These are phyloP conservation scores for Elymus sibiricus DNA, from an alignment of 176 grass and related monocot species.

Conservation along the genomic window DNA sequence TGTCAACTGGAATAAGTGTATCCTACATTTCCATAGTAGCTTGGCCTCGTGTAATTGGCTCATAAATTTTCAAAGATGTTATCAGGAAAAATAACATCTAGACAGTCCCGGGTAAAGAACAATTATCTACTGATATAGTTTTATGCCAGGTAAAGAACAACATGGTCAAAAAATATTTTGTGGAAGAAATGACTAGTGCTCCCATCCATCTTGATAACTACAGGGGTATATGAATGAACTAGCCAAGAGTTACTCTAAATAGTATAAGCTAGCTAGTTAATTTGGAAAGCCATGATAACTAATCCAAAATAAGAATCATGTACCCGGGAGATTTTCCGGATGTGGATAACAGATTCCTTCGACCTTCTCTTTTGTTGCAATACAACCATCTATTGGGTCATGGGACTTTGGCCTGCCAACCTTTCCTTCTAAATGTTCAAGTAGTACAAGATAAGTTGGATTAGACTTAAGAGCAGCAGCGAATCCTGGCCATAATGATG, in stretches of 20 bases:
- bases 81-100: too few species aligned
- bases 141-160: background rate
- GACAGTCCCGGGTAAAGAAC: too few species aligned
- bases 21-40: too few species aligned
- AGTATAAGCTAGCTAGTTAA: background rate
- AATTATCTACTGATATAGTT: too few species aligned
- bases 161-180: constrained; percentile 60
- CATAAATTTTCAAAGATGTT: too few species aligned
- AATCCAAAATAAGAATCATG: background rate
- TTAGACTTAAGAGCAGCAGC: constrained; percentile 81
- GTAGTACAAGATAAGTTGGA: constrained; percentile 57
- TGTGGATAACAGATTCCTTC: constrained; percentile 82
- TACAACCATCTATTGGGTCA: constrained; percentile 70
- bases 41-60: too few species aligned
- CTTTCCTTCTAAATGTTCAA: constrained; percentile 69
- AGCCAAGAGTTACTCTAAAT: background rate
- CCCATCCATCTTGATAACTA: constrained; percentile 70
- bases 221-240: constrained; percentile 1
- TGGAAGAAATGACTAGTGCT: constrained; percentile 73
- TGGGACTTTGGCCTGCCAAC: constrained; percentile 41
- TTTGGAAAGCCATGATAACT: background rate
- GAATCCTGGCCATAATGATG: constrained; percentile 57
- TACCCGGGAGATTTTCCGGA: constrained; percentile 79
- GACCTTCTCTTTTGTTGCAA: constrained; percentile 55
- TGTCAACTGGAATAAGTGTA: too few species aligned